A percentile compares a stretch with the other conserved stretches of the same genome.
These are phyloP conservation scores for Backusella morwellensis DNA, from an alignment of 192 early-diverging fungal species.

Conservation along the genomic window DNA sequence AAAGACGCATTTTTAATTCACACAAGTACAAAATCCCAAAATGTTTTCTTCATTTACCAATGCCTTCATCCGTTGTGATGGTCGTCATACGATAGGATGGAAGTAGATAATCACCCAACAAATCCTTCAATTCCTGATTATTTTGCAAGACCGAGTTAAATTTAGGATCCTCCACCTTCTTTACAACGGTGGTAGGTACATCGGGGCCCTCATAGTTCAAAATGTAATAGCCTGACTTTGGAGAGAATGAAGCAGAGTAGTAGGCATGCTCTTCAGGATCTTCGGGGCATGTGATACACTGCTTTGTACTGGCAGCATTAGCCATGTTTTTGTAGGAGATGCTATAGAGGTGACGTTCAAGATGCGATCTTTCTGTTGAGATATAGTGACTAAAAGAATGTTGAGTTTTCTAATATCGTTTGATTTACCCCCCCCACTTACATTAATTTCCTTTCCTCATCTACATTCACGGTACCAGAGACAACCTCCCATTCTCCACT, in stretches of 20 bases:
- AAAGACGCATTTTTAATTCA: neutral
- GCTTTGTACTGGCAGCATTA: neutral
- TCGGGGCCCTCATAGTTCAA: constrained; percentile 82
- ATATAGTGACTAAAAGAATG: constrained; percentile 26
- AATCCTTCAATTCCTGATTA: constrained; percentile 47
- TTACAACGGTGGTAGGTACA: constrained; percentile 76
- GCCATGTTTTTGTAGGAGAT: neutral
- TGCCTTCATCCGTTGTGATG: constrained; percentile 28
- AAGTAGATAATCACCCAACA: constrained; percentile 55
- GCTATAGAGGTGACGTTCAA: constrained; percentile 42
- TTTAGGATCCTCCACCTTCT: constrained; percentile 47
- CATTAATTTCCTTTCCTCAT: constrained; percentile 38
- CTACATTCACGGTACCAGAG: constrained; percentile 41
- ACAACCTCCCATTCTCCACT: constrained; percentile 70
- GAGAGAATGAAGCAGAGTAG: constrained; percentile 75
- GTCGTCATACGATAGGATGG: constrained; percentile 48
- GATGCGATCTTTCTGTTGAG: constrained; percentile 36
- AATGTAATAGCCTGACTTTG: constrained; percentile 68
- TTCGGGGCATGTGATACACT: constrained; percentile 30
- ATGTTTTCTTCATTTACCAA: constrained; percentile 15
- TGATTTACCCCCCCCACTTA: constrained; percentile 26
- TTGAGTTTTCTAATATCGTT: no score
- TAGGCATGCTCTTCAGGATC: constrained; percentile 52
- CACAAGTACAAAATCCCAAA: neutral
- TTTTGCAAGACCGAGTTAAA: constrained; percentile 60